Conservation (phyloP, 2,329 filamentous ascomycete genomes). For the Parastagonospora nodorum region DNA sequence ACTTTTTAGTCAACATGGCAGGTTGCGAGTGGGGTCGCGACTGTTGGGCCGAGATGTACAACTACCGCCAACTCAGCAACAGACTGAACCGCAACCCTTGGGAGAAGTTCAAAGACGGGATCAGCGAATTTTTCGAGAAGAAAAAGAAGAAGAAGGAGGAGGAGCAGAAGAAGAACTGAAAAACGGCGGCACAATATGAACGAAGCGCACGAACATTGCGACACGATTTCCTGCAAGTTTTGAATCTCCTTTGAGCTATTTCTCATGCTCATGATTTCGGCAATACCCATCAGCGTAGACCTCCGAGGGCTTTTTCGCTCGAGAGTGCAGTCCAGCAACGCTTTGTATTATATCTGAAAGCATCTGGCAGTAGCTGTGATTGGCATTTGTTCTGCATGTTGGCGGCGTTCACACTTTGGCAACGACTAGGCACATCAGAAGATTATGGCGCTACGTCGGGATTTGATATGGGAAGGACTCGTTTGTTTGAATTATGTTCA, state of each 20-base stretch:
- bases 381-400: background rate
- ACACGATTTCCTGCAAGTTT: conserved; percentile 12
- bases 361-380: background rate
- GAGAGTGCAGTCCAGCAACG: background rate
- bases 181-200: conserved; percentile 13
- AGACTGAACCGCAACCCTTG: conserved; percentile 82
- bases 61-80: conserved; percentile 89
- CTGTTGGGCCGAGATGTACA: conserved; percentile 98
- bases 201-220: conserved; percentile 10
- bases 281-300: conserved; percentile 6
- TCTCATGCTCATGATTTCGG: conserved; percentile 3
- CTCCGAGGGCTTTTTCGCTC: background rate
- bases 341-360: conserved; percentile 1
- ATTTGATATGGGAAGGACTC: no score
- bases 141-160: conserved; percentile 34
- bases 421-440: background rate
- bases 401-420: conserved; percentile 1
- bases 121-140: conserved; percentile 46
- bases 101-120: conserved; percentile 66
- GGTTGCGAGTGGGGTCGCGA: conserved; percentile 96
- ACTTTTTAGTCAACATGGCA: conserved; percentile 98
- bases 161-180: conserved; percentile 31
- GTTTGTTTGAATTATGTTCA: no score
- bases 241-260: conserved; percentile 6
- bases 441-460: background rate